phyloP scores from a whole-genome alignment of 345 rosid genomes.

The Euphorbia peplus region DNA sequence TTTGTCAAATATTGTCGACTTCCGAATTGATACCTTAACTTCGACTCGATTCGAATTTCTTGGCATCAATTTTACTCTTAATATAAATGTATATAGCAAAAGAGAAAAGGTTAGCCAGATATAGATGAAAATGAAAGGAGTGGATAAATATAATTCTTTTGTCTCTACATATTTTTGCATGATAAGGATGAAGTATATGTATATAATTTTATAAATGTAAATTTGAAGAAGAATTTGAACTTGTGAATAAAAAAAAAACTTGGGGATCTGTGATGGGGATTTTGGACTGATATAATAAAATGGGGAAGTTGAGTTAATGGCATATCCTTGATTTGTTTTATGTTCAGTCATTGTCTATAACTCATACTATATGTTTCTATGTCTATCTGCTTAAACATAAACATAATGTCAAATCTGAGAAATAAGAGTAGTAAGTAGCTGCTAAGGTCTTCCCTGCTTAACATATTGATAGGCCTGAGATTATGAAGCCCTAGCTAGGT shows the following conservation, averaged over 20 bases:
- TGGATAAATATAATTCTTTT: background rate
- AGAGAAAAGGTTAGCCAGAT: conserved; percentile 8
- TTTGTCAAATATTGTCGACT: no score
- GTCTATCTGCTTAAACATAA: conserved; percentile 12
- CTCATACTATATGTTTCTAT: conserved; percentile 27
- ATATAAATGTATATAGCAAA: no score
- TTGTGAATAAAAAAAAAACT: conserved; percentile 26
- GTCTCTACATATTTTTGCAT: background rate
- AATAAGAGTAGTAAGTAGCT: conserved; percentile 21
- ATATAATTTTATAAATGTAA: background rate
- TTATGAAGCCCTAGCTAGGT: conserved; percentile 10
- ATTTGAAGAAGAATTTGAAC: background rate
- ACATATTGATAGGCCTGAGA: conserved; percentile 15
- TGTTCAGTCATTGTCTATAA: conserved; percentile 38
- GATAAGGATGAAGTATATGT: no score
- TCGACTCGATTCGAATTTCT: no score
- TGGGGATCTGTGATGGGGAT: conserved; percentile 49
- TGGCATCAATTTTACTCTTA: no score
- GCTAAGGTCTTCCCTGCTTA: conserved; percentile 4
- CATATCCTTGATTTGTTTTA: conserved; percentile 45
- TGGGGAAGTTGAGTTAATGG: conserved; percentile 16
- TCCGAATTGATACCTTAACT: no score
- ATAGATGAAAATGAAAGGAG: conserved; percentile 4
- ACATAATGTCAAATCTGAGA: conserved; percentile 27
- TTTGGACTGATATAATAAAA: conserved; percentile 27